These are phyloP conservation scores for Penicillium flavigenum DNA, from an alignment of 495 filamentous ascomycete species.

Conservation along the genomic window DNA sequence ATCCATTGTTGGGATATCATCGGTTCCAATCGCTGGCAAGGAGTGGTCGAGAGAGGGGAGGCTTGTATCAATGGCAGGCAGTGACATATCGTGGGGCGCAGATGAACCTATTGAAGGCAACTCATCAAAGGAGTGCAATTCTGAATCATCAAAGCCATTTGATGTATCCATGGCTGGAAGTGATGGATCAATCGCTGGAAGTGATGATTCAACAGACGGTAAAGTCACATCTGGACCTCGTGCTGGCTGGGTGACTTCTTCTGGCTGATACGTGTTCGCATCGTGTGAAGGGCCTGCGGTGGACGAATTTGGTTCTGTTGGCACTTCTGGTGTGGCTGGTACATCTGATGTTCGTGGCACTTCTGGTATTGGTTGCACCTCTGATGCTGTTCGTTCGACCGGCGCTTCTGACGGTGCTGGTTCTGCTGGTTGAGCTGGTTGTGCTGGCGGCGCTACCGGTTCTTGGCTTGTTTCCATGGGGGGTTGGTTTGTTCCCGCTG, in stretches of 20 bases:
- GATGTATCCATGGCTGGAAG: slow-evolving; percentile 21
- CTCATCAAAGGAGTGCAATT: slow-evolving; percentile 38
- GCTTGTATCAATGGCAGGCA: slow-evolving; percentile 42
- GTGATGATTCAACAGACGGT: slow-evolving; percentile 22
- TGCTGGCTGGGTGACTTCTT: slow-evolving; percentile 9
- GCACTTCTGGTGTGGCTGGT: not conserved
- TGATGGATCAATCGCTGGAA: slow-evolving; percentile 25
- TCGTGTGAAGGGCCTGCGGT: slow-evolving; percentile 10
- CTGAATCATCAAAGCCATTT: slow-evolving; percentile 27
- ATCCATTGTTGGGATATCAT: slow-evolving; percentile 35
- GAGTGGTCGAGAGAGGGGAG: slow-evolving; percentile 37
- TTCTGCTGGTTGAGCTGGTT: not conserved
- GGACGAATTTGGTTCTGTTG: not conserved
- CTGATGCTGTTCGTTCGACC: not conserved
- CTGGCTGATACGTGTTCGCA: slow-evolving; percentile 4
- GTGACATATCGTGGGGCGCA: slow-evolving; percentile 30
- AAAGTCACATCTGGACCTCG: slow-evolving; percentile 13
- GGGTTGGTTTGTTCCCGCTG: slow-evolving; percentile 13
- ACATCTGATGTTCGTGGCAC: not conserved
- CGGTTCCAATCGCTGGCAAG: slow-evolving; percentile 39
- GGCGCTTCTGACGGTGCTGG: not conserved
- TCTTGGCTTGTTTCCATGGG: slow-evolving; percentile 3
- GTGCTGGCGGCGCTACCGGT: not conserved
- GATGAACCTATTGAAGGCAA: slow-evolving; percentile 33
- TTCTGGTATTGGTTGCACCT: not conserved